A percentile compares a stretch with the other conserved stretches of the same genome.
Conservation (phyloP, 805 yeast species). For the Wickerhamiella kazuoi region DNA sequence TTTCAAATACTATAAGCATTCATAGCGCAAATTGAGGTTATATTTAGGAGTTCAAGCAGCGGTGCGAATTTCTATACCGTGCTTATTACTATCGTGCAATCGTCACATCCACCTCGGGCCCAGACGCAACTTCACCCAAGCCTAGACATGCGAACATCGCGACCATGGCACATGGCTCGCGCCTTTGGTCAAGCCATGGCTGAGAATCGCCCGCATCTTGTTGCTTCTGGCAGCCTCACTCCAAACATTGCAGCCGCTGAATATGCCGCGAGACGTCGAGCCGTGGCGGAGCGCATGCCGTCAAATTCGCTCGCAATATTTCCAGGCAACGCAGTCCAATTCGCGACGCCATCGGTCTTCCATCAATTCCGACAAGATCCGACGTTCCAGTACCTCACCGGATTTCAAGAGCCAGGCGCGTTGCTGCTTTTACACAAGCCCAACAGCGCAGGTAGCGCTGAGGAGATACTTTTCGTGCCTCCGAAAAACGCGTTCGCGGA, state of each 20-base stretch:
- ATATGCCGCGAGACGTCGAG: slow-evolving; percentile 52
- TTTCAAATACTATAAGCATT: too few species aligned
- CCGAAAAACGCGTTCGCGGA: slow-evolving; percentile 63
- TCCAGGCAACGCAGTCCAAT: slow-evolving; percentile 55
- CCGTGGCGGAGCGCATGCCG: slow-evolving; percentile 41
- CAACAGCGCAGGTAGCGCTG: slow-evolving; percentile 23
- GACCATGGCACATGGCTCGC: background rate
- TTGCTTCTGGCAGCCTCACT: slow-evolving; percentile 64
- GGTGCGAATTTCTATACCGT: too few species aligned
- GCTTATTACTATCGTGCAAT: too few species aligned
- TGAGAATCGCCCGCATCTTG: slow-evolving; percentile 66
- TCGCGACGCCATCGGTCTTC: slow-evolving; percentile 80
- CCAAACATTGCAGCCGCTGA: slow-evolving; percentile 77
- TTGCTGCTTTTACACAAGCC: slow-evolving; percentile 33
- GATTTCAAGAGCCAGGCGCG: slow-evolving; percentile 84
- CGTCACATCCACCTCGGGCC: too few species aligned
- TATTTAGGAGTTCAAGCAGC: too few species aligned
- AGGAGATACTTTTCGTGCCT: slow-evolving; percentile 69
- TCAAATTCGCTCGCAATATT: slow-evolving; percentile 52
- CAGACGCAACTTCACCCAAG: too few species aligned
- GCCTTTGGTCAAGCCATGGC: slow-evolving; percentile 61
- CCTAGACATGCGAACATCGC: too few species aligned
- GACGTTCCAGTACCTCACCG: slow-evolving; percentile 71
- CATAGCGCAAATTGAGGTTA: too few species aligned
- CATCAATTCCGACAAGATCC: slow-evolving; percentile 86